These are phyloP conservation scores for Cicer arietinum DNA, from an alignment of 306 rosid species.

Conservation along the genomic window DNA sequence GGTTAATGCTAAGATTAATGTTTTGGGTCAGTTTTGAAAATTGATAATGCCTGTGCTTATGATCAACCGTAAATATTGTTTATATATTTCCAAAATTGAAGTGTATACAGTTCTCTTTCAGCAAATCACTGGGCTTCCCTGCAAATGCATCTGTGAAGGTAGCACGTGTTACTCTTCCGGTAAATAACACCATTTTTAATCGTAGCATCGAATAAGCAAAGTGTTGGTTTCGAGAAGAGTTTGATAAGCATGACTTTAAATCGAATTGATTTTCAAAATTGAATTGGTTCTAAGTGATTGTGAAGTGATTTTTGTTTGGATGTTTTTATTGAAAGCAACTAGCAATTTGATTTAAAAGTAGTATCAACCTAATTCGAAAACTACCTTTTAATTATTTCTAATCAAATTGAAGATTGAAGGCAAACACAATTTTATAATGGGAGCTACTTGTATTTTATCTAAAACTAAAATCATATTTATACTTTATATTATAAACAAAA, in stretches of 20 bases:
- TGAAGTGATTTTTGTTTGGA: background rate
- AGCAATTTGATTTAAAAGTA: background rate
- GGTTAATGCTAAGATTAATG: slow-evolving; percentile 37
- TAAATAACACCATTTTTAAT: background rate
- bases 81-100: background rate
- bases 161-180: background rate
- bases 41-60: slow-evolving; percentile 26
- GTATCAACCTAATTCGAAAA: background rate
- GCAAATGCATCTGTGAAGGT: background rate
- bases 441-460: background rate
- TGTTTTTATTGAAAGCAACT: background rate
- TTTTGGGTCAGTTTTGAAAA: slow-evolving; percentile 29
- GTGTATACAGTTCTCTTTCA: background rate
- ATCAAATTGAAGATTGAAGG: background rate
- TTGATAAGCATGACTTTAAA: background rate
- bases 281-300: background rate
- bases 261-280: background rate
- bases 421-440: background rate
- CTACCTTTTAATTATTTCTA: background rate
- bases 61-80: slow-evolving; percentile 36
- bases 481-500: background rate
- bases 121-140: background rate
- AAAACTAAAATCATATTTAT: background rate
- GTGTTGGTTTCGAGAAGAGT: background rate
- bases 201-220: background rate